Evolutionary conservation across 2,329 filamentous ascomycete species (phyloP), one percentile per base, ranked within the genome.

Genomic region (Colletotrichum chlorophyti): DNA sequence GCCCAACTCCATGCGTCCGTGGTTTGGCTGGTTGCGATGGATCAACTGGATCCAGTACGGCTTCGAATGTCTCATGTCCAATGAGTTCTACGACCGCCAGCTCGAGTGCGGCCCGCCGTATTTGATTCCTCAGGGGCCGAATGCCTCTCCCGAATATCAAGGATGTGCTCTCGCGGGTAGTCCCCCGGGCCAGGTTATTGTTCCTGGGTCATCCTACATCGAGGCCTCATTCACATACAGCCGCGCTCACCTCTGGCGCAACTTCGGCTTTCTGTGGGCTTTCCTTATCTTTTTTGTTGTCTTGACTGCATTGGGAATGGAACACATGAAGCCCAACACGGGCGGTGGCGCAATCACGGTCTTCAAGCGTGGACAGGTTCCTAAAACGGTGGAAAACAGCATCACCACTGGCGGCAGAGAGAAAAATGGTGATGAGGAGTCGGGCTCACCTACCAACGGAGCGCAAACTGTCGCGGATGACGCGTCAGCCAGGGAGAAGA

Each of bases 1-100:
- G 5, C 79, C 79, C 0, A 73, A 72, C 55, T 76, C 80, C 40
- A 75, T 75, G 73, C 72, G 70, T 19, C 71, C 68, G 2, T 76
- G 73, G 73, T 67, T 75, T 62, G 63, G 85, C 35, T 89, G 81
- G 88, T 72, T 87, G 9, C 83, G 78, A 61, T 84, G 80, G 52
- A 68, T 83, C 60, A 83, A 83, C 53, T 81, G 80, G 0, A 67
- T 65, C 4, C 66, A 74, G 0, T 91, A 90, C 65, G 80, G 83
- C 1, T 91, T 89, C 64, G 89, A 91, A 68, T 84, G 83, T 2
- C 83, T 91, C 5, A 74, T 91, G 62, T 71, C 85, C 0, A 91
- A 90, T 63, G 88, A 91, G 64, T 81, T 81, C 79, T 63, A 82
- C 52, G 76, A 78, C 19, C 77, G 83, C 5, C 70, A 80, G 2